Percentiles rank a stretch among this genome's conserved stretches.
phyloP scores from a whole-genome alignment of 805 yeast species.

The Candida oleophila region DNA sequence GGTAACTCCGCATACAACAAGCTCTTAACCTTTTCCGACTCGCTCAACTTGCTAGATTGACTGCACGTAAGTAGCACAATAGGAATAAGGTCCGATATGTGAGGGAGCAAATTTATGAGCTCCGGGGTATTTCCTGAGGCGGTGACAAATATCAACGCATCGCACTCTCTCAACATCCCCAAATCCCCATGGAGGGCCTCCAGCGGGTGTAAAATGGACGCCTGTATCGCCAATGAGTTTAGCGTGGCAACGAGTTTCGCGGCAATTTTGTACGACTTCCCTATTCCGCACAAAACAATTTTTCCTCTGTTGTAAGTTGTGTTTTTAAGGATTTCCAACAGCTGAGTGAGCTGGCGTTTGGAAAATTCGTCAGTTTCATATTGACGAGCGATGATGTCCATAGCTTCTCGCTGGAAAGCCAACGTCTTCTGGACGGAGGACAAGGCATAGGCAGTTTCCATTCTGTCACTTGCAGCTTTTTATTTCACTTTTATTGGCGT shows the following conservation, averaged over 20 bases:
- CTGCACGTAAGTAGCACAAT: slow-evolving; percentile 64
- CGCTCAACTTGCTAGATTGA: slow-evolving; percentile 54
- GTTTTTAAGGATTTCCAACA: slow-evolving; percentile 37
- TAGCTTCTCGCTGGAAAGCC: slow-evolving; percentile 47
- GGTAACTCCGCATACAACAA: slow-evolving; percentile 67
- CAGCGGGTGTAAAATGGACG: slow-evolving; percentile 72
- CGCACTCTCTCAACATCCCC: slow-evolving; percentile 63
- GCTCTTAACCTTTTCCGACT: slow-evolving; percentile 47
- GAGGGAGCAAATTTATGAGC: slow-evolving; percentile 55
- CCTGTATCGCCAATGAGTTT: slow-evolving; percentile 71
- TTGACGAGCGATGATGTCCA: slow-evolving; percentile 43
- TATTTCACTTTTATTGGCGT: no score
- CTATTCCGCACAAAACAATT: slow-evolving; percentile 77
- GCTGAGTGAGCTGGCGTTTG: slow-evolving; percentile 40
- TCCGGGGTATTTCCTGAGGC: slow-evolving; percentile 87
- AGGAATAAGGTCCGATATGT: slow-evolving; percentile 53
- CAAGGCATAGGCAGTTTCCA: slow-evolving; percentile 20
- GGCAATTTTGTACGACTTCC: slow-evolving; percentile 80
- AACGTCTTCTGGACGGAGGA: slow-evolving; percentile 43
- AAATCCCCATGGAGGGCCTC: slow-evolving; percentile 92
- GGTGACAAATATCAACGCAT: slow-evolving; percentile 62
- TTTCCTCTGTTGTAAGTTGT: slow-evolving; percentile 52
- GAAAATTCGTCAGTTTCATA: slow-evolving; percentile 46
- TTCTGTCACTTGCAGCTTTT: no score
- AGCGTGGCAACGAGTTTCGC: slow-evolving; percentile 77